Evolutionary conservation across 139 green algal genomes (phyloP).

Genomic region (Diplosphaera chodatii): DNA sequence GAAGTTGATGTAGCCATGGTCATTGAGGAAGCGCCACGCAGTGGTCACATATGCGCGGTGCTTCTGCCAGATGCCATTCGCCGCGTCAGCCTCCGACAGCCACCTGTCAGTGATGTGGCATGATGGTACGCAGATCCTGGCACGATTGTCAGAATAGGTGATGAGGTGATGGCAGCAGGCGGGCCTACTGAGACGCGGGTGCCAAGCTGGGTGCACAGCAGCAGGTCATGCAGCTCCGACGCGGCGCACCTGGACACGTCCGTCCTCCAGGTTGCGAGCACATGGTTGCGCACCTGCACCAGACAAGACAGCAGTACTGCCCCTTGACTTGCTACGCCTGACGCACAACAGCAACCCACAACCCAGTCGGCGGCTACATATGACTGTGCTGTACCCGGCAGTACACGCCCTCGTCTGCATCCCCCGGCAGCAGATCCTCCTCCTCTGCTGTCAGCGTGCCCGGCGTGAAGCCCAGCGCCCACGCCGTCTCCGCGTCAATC

Average conservation of each 20-base stretch:
- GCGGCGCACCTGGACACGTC: constrained; percentile 22
- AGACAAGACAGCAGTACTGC: background rate
- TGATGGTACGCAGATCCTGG: too few relatives aligned
- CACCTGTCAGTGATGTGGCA: constrained; percentile 15
- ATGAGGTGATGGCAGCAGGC: too few relatives aligned
- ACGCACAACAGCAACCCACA: too few relatives aligned
- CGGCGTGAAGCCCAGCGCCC: constrained; percentile 31
- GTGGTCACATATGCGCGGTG: constrained; percentile 17
- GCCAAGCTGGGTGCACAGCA: too few relatives aligned
- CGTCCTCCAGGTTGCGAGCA: constrained; percentile 32
- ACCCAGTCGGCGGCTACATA: too few relatives aligned
- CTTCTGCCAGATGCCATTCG: constrained; percentile 14
- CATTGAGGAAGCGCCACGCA: constrained; percentile 62
- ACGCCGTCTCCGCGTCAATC: constrained; percentile 25
- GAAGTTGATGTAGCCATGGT: constrained; percentile 86
- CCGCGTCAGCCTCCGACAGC: constrained; percentile 40
- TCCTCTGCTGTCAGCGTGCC: constrained; percentile 28
- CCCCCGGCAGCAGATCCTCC: constrained; percentile 37
- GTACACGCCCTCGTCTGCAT: constrained; percentile 28
- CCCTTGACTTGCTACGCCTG: too few relatives aligned
- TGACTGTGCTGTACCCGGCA: background rate
- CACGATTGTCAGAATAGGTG: too few relatives aligned
- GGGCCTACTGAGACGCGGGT: too few relatives aligned
- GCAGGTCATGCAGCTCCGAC: background rate
- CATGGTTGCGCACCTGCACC: constrained; percentile 59